Percentiles rank a stretch among this genome's conserved stretches.
Conservation (phyloP, 1,139 yeast genomes). For the Kodamaea fungicola region DNA sequence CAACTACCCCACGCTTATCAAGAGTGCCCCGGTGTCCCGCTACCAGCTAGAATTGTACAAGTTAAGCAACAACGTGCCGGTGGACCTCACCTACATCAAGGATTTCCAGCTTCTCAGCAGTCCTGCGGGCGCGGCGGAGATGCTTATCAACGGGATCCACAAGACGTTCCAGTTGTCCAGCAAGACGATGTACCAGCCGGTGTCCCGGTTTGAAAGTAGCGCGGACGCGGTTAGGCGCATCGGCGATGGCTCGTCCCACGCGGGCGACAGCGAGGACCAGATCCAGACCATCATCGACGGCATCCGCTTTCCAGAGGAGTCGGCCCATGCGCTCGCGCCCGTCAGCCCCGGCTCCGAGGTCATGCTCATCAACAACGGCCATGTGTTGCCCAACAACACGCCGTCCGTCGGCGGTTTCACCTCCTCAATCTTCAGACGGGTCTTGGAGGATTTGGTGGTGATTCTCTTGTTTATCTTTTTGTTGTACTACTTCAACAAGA, state of each 20-base stretch:
- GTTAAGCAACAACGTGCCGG: conserved; percentile 12
- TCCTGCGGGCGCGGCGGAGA: conserved; percentile 19
- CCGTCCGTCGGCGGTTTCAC: conserved; percentile 8
- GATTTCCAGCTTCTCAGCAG: conserved; percentile 17
- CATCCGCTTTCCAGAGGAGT: conserved; percentile 27
- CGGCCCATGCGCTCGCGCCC: conserved; percentile 2
- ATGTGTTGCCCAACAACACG: neutral
- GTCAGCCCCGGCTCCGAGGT: conserved; percentile 10
- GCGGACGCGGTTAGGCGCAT: conserved; percentile 19
- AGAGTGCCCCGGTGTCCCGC: conserved; percentile 69
- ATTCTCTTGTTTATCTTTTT: conserved; percentile 10
- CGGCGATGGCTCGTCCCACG: conserved; percentile 22
- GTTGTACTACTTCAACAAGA: conserved; percentile 9
- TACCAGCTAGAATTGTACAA: conserved; percentile 43
- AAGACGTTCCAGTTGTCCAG: conserved; percentile 31
- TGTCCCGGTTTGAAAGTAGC: conserved; percentile 24
- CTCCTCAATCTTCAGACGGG: conserved; percentile 16
- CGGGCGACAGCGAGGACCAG: conserved; percentile 4
- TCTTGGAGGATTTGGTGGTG: conserved; percentile 34
- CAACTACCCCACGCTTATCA: conserved; percentile 76
- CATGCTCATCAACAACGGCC: conserved; percentile 7
- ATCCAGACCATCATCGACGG: conserved; percentile 31
- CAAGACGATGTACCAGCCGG: conserved; percentile 37
- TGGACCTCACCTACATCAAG: conserved; percentile 14
- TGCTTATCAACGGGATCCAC: conserved; percentile 53